Evolutionary conservation across 495 filamentous ascomycete genomes (phyloP), one percentile per base, ranked within the genome.

Genomic region (Aspergillus haitiensis): DNA sequence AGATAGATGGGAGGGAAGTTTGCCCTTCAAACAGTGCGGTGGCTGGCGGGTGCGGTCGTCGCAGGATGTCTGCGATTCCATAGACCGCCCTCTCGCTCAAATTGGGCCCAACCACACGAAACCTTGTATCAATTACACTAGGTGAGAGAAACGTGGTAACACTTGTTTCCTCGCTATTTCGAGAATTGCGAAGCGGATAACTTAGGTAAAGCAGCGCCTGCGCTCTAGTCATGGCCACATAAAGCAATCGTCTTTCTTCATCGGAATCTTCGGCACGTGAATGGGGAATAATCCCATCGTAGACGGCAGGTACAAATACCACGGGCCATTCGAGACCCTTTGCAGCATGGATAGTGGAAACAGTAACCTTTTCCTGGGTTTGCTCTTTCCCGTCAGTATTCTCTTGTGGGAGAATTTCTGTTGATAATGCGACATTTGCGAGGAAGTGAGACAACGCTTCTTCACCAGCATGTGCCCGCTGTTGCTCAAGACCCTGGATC

Each of bases 241-340:
- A 99, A 0, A 99, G 80, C 52, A 99, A 73, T 52, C 95, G 78
- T 59, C 95, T 79, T 68, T 99, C 95, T 72, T 99, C 95, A 58
- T 93, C 89, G 13, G 79, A 77, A 66, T 98, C 92, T 49, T 99
- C 95, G 10, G 92, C 85, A 61, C 94, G 81, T n/a, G 87, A 89
- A 73, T 99, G 95, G 2, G 95, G 95, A 55, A 98, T 97, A 15
- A 88, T 94, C 12, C 93, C 93, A 35, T 94, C 84, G 69, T 96
- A 97, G 31, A 89, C 86, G 1, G 89, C 90, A 0, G 95, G 93
- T 11, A 99, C 86, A 71, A 99, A 99, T 0, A 99, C 91, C 9
- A 97, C 84, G 2, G 95, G 95, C 95, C 95, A 99, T 68, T 99
- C 95, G 0, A 99, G 78, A 5, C 95, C 93, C 70, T 99, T 99